phyloP scores from a whole-genome alignment of 257 asterid genomes.

The Linaria vulgaris region DNA sequence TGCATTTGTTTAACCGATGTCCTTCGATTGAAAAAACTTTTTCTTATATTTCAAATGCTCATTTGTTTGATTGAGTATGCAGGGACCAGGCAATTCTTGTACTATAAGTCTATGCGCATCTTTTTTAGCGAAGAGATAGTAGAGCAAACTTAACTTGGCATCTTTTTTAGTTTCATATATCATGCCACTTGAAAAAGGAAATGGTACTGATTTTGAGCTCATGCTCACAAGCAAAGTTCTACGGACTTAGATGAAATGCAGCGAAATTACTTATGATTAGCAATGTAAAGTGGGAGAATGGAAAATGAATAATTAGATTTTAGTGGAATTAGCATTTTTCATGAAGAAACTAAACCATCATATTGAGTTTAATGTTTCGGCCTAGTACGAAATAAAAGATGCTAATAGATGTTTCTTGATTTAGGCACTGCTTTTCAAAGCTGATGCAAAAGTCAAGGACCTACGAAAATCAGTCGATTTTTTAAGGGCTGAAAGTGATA shows the following conservation, averaged over 20 bases:
- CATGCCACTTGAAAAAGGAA: background rate
- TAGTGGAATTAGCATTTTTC: conserved; percentile 5
- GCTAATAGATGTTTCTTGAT: conserved; percentile 26
- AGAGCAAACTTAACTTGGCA: conserved; percentile 11
- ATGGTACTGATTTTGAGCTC: conserved; percentile 7
- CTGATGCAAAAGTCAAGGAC: conserved; percentile 76
- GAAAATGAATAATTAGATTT: background rate
- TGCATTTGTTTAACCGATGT: background rate
- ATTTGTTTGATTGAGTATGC: conserved; percentile 31
- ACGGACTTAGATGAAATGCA: conserved; percentile 16
- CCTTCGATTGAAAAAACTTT: conserved; percentile 10
- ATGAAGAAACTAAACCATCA: conserved; percentile 6
- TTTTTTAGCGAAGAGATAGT: conserved; percentile 76
- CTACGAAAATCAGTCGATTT: conserved; percentile 60
- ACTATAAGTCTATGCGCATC: conserved; percentile 62
- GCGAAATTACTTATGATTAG: conserved; percentile 8
- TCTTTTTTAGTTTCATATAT: conserved; percentile 1
- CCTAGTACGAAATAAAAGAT: conserved; percentile 22
- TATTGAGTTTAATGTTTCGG: conserved; percentile 15
- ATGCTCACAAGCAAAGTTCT: too few species aligned
- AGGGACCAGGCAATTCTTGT: conserved; percentile 75
- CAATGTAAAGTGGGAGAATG: conserved; percentile 7
- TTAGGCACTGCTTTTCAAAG: conserved; percentile 74
- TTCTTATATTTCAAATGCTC: conserved; percentile 22
- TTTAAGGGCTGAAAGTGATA: conserved; percentile 71